phyloP scores from a whole-genome alignment of 139 green algal species.

The Coccomyxa sp. region DNA sequence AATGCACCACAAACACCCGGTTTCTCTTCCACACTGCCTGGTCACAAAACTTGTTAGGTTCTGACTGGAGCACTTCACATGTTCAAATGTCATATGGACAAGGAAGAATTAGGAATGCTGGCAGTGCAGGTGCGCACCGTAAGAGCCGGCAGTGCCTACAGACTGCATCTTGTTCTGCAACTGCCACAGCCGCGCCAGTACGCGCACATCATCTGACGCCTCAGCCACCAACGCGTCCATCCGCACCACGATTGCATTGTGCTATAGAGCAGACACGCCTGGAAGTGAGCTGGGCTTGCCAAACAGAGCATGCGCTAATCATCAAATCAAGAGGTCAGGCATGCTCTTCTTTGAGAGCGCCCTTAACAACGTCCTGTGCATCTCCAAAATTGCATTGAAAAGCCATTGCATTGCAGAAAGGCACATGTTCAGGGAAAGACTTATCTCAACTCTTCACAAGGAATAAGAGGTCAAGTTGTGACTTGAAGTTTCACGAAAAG shows the following conservation, averaged over 20 bases:
- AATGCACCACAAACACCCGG: background rate
- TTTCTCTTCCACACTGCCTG: background rate
- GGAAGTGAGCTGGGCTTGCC: no score
- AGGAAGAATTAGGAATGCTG: background rate
- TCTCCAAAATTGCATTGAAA: no score
- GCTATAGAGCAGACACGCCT: slow-evolving; percentile 11
- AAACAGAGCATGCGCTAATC: no score
- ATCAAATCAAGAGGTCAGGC: no score
- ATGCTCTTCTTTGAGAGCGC: no score
- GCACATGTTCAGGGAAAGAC: no score
- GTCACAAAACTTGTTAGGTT: background rate
- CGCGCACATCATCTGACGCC: slow-evolving; percentile 64
- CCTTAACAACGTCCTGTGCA: no score
- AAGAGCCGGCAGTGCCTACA: slow-evolving; percentile 44
- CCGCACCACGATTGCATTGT: slow-evolving; percentile 29
- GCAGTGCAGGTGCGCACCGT: slow-evolving; percentile 13
- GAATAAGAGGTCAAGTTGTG: no score
- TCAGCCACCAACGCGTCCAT: slow-evolving; percentile 45
- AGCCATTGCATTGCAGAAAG: no score
- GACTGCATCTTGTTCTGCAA: slow-evolving; percentile 85
- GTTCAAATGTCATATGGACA: background rate
- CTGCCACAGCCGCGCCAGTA: slow-evolving; percentile 84
- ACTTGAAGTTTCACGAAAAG: no score
- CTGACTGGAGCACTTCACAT: background rate
- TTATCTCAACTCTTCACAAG: no score